Percentiles rank a stretch among this genome's conserved stretches.
Evolutionary conservation across 805 yeast species (phyloP).

Genomic region (Suhomyces xylopsoci): DNA sequence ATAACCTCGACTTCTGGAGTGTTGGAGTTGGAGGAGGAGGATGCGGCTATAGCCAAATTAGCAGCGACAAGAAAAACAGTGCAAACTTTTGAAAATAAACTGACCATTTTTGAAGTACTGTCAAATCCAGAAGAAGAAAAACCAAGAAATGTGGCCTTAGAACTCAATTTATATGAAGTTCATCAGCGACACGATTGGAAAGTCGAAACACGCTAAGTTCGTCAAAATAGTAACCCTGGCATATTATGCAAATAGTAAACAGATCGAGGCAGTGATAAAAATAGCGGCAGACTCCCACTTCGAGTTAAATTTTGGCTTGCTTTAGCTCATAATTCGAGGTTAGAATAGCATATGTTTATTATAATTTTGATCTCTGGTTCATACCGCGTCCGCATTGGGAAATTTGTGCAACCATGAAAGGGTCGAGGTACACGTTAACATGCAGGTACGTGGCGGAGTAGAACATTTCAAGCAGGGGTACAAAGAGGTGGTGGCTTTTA

Average conservation of each 20-base stretch:
- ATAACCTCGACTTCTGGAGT: slow-evolving; percentile 38
- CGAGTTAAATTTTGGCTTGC: neutral
- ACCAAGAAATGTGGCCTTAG: neutral
- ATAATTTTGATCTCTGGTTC: slow-evolving; percentile 3
- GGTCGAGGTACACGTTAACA: neutral
- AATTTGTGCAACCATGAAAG: slow-evolving; percentile 1
- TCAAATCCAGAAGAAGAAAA: neutral
- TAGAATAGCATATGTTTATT: neutral
- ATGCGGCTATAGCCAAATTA: slow-evolving; percentile 2
- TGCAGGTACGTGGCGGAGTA: slow-evolving; percentile 5
- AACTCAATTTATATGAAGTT: neutral
- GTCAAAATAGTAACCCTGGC: slow-evolving; percentile 2
- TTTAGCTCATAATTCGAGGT: slow-evolving; percentile 1
- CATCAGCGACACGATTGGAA: neutral
- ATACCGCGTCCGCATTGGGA: neutral
- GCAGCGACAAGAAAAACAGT: slow-evolving; percentile 1
- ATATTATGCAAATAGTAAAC: slow-evolving; percentile 2
- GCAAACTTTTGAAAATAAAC: slow-evolving; percentile 2
- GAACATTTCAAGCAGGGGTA: neutral
- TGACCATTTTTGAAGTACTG: slow-evolving; percentile 2
- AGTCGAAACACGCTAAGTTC: slow-evolving; percentile 5
- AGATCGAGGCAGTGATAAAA: neutral
- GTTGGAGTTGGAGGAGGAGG: slow-evolving; percentile 3
- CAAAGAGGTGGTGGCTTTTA: neutral
- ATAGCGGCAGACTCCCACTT: neutral